Base-by-base conservation (phyloP, 257 asterid genomes). In the Forsythia viridissima region DNA sequence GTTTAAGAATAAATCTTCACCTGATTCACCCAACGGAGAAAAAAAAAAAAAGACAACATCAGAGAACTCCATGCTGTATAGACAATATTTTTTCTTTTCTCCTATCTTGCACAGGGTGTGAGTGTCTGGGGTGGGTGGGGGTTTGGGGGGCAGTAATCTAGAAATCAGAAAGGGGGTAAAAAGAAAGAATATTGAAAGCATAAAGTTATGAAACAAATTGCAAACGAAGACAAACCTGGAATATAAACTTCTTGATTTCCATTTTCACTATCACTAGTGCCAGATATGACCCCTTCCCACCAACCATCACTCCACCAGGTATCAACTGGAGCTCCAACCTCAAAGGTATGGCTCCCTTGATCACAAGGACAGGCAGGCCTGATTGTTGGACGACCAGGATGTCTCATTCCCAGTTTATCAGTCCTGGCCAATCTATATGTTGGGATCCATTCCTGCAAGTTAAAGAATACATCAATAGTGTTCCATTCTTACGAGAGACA, bases 231-330 rank as follows among this genome's bases (percentile, higher is more conserved):
- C 92, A 68, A 79, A 96, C 99, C 89, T 34, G 99, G 95, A 83
- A 91, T 46, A 82, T 94, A 91, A 82, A 96, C 88, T 85, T 87
- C 92, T 85, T 82, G 86, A 48, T 70, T 73, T 82, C 87, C 93
- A 66, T 77, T 82, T 42, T 71, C 84, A 51, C 85, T 71, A 77
- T 87, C 84, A 57, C 65, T 75, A 24, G 79, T 65, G 72, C 86
- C 85, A 0, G 86, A 84, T 42, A 96, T 73, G 65, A 96, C 89
- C 10, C 99, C 99, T 89, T 96, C 99, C 99, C 99, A 96, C 99
- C 99, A 96, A 70, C 99, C 98, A 81, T 96, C 99, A 76, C 93
- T 80, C 99, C 99, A 94, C 99, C 99, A 96, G 39, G 87, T 91
- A 83, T 96, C 99, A 21, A 86, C 94, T 70, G 97, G 88, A 88